Percentiles rank a stretch among this genome's conserved stretches.
Evolutionary conservation across 371 early-diverging fungal species (phyloP).

Genomic region (Apophysomyces trapeziformis): DNA sequence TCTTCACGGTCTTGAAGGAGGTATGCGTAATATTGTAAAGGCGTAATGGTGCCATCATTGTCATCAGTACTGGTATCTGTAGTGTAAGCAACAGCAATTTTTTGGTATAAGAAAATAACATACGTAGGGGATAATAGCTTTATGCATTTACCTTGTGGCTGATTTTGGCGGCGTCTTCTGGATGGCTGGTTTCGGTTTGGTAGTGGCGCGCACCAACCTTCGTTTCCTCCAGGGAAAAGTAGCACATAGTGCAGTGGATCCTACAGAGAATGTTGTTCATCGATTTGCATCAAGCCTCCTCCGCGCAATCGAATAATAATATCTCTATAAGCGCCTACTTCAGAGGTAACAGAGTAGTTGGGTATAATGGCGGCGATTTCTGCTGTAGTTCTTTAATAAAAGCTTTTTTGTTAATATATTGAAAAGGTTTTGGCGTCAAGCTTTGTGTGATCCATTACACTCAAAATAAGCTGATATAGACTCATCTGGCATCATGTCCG

Average conservation of each 20-base stretch:
- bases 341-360: constrained; percentile 17
- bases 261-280: constrained; percentile 13
- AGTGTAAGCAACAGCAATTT: not conserved
- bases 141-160: not conserved
- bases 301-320: constrained; percentile 6
- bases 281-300: constrained; percentile 5
- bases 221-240: constrained; percentile 1
- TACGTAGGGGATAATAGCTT: not conserved
- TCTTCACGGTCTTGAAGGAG: constrained; percentile 11
- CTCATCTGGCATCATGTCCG: no score
- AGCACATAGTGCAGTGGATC: constrained; percentile 20
- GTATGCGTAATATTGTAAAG: constrained; percentile 12
- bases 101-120: not conserved
- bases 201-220: constrained; percentile 6
- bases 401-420: no score
- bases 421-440: no score
- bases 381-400: no score
- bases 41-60: not conserved
- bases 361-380: not conserved
- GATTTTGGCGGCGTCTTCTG: not conserved
- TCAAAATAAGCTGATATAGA: no score
- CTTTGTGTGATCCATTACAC: no score
- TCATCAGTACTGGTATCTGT: not conserved
- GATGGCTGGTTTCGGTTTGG: not conserved
- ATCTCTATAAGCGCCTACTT: constrained; percentile 12